Percentiles rank a stretch among this genome's conserved stretches.
Conservation (phyloP, 1,284 basidiomycete species). For the Anthracocystis walkeri region DNA sequence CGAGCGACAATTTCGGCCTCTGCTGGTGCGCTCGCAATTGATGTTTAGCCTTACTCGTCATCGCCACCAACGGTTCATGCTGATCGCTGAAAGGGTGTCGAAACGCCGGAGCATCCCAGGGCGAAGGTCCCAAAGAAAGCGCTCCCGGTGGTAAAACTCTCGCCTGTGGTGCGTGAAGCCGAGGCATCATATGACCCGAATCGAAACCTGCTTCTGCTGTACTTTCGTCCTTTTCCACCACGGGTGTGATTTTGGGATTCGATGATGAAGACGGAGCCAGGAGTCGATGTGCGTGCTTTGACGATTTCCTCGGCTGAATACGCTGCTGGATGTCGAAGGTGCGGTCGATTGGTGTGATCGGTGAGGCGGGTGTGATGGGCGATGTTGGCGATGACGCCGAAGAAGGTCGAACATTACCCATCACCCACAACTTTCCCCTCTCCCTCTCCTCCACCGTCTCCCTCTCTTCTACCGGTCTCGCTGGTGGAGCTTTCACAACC, state of each 20-base stretch:
- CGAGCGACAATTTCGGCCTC: conserved; percentile 24
- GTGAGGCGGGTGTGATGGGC: not conserved
- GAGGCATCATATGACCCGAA: not conserved
- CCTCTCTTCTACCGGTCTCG: conserved; percentile 22
- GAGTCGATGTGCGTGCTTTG: conserved; percentile 2
- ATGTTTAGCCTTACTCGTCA: conserved; percentile 23
- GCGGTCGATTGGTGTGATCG: too few species aligned
- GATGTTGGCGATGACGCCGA: not conserved
- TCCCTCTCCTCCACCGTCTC: conserved; percentile 34
- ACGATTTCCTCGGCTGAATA: conserved; percentile 25
- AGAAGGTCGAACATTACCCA: conserved; percentile 29
- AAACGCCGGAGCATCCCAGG: conserved; percentile 21
- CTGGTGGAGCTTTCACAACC: conserved; percentile 14
- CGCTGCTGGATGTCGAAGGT: not conserved
- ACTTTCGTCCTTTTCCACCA: conserved; percentile 19
- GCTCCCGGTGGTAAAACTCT: conserved; percentile 23
- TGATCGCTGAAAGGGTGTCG: conserved; percentile 26
- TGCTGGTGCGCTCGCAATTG: conserved; percentile 2
- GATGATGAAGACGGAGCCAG: not conserved
- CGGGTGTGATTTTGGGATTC: not conserved
- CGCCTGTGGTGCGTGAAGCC: not conserved
- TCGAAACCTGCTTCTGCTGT: not conserved
- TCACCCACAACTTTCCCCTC: conserved; percentile 40
- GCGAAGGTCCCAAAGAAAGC: conserved; percentile 22
- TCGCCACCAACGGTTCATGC: conserved; percentile 7